These are phyloP conservation scores for Alnus glutinosa DNA, from an alignment of 306 rosid species.

Conservation along the genomic window DNA sequence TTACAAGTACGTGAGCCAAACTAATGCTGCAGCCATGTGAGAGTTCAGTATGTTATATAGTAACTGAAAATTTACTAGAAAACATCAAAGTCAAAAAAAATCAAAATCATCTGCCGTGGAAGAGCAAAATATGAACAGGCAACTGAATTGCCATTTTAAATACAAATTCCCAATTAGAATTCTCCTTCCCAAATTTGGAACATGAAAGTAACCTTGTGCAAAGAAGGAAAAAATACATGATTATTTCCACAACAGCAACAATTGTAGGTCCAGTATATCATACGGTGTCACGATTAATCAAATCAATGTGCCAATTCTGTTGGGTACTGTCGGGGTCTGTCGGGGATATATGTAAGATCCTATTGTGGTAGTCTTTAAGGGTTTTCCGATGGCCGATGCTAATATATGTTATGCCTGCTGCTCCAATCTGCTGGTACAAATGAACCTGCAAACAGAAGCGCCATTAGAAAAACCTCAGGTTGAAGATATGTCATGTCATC, in stretches of 20 bases:
- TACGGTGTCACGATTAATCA: conserved; percentile 35
- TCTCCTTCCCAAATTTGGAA: background rate
- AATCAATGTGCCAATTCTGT: conserved; percentile 63
- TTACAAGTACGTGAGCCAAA: background rate
- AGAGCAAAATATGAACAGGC: background rate
- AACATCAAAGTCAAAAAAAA: too few relatives aligned
- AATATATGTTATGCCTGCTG: conserved; percentile 77
- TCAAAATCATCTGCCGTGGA: background rate
- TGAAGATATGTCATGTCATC: conserved; percentile 3
- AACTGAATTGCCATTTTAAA: background rate
- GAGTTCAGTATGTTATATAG: background rate
- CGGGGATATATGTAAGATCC: conserved; percentile 52
- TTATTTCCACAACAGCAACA: background rate
- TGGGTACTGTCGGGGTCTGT: conserved; percentile 34
- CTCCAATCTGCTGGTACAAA: conserved; percentile 64
- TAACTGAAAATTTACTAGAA: background rate
- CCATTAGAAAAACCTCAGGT: conserved; percentile 18
- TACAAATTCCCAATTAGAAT: background rate
- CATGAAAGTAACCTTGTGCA: background rate
- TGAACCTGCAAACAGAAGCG: conserved; percentile 57
- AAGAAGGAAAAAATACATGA: background rate
- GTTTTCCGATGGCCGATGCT: conserved; percentile 86
- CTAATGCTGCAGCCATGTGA: background rate
- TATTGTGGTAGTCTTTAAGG: conserved; percentile 55
- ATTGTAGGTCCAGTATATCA: background rate